phyloP scores from a whole-genome alignment of 1,284 basidiomycete species.

The Cystobasidium slooffiae region DNA sequence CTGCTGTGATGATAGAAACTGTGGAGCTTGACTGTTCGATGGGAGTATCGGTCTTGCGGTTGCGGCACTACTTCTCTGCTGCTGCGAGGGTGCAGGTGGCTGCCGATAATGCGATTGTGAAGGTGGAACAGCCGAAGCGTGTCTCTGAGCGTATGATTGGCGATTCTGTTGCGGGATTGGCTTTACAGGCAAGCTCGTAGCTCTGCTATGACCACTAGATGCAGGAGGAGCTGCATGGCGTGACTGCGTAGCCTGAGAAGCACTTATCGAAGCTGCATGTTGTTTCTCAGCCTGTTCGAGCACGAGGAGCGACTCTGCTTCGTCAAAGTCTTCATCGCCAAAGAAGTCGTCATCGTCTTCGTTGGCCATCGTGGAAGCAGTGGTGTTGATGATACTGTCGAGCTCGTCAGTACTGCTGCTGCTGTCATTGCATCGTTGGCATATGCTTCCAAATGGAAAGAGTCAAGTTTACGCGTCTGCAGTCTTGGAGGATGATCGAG shows the following conservation, averaged over 20 bases:
- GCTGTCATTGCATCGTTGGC: not conserved
- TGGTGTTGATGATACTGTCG: not conserved
- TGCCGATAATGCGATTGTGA: not conserved
- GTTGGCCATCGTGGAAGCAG: conserved; percentile 3
- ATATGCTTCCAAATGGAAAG: too few relatives aligned
- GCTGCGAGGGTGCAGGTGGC: not conserved
- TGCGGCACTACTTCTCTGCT: not conserved
- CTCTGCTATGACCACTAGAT: not conserved
- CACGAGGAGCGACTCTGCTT: conserved; percentile 3
- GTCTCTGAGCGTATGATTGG: not conserved
- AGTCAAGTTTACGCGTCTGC: too few relatives aligned
- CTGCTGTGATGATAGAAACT: not conserved
- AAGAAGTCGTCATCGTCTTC: conserved; percentile 23
- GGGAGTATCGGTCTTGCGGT: not conserved
- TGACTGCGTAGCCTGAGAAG: not conserved
- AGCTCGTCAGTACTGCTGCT: not conserved
- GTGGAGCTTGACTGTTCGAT: not conserved
- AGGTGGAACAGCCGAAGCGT: not conserved
- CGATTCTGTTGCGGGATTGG: not conserved
- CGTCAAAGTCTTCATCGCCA: conserved; percentile 23
- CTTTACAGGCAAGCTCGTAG: not conserved
- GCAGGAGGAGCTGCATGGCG: not conserved
- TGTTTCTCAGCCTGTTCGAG: conserved; percentile 20
- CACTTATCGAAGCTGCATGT: conserved; percentile 3
- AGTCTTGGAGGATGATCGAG: too few relatives aligned